Evolutionary conservation across 2,329 filamentous ascomycete genomes (phyloP), one percentile per base, ranked within the genome.

Genomic region (Nemania diffusa): DNA sequence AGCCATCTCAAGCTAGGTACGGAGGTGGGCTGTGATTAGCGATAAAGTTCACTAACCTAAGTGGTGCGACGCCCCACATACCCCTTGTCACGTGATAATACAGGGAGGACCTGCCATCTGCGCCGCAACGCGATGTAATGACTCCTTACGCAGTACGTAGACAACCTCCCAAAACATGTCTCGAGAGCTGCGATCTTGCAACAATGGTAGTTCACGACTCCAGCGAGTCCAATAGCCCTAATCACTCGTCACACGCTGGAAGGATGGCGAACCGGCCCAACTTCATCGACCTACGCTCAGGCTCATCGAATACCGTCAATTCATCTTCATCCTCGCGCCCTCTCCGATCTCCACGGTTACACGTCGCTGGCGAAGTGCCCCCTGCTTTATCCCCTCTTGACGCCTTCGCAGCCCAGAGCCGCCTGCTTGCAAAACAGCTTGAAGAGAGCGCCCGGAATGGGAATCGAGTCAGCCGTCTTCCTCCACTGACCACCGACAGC

Each of bases 331-430:
- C 85, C 60, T 83, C 85, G 20, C 85, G 84, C 62, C 86, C 88
- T n/a, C 80, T 90, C 37, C 84, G 85, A 70, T 94, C 92, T n/a
- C 91, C 92, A 48, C 90, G 91, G 69, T 82, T 93, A 66, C 91
- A 94, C 79, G 85, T 92, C 64, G 91, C 91, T 64, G 92, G 92
- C 69, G 92, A 95, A 73, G 87, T 92, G 0, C 95, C 96, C 22
- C 96, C 96, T 5, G 92, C 96, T 59, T 85, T 98, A 64, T 98
- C 96, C 7, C 96, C 96, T 11, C 87, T 99, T 71, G 96, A 99
- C 84, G 95, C 95, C 55, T 97, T 99, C 78, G 95, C 95, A 24
- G 86, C 95, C 69, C 95, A 98, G 77, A 97, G 94, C 74, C 91
- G 95, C 65, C 83, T 97, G 73, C 87, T 99, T 58, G 94, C 94